Conservation (phyloP, 495 filamentous ascomycete species). For the Penicillium taxi region DNA sequence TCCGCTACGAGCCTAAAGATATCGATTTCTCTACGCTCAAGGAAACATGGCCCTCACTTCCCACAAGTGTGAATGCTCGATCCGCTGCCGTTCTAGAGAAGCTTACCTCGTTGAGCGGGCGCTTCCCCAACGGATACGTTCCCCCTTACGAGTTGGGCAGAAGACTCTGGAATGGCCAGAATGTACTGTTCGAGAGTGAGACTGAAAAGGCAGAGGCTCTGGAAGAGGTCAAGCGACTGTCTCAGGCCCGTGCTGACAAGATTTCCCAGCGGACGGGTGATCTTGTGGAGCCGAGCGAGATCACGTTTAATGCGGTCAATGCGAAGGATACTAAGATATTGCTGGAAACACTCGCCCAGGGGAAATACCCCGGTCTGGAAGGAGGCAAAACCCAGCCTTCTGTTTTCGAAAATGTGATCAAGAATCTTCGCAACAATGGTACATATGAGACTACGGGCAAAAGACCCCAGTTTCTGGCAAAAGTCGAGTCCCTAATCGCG, state of each 20-base stretch:
- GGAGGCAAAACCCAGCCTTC: constrained; percentile 15
- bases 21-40: constrained; percentile 24
- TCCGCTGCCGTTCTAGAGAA: constrained; percentile 32
- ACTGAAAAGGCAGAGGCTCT: constrained; percentile 33
- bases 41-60: constrained; percentile 39
- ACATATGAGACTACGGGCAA: constrained; percentile 39
- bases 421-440: constrained; percentile 37
- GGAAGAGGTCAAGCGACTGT: constrained; percentile 28
- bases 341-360: constrained; percentile 64
- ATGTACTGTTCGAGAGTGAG: constrained; percentile 33
- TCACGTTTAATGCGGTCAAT: constrained; percentile 40
- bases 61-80: constrained; percentile 21
- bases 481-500: constrained; percentile 36
- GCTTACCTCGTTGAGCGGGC: constrained; percentile 27
- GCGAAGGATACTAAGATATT: constrained; percentile 52
- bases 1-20: constrained; percentile 29
- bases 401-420: constrained; percentile 28
- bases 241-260: constrained; percentile 32
- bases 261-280: constrained; percentile 37
- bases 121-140: constrained; percentile 33
- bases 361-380: constrained; percentile 28
- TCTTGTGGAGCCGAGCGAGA: constrained; percentile 26
- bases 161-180: constrained; percentile 34
- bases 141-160: constrained; percentile 33
- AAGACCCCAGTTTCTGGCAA: constrained; percentile 33